Conservation (phyloP, 176 grass and related monocot species). For the Avena insularis region DNA sequence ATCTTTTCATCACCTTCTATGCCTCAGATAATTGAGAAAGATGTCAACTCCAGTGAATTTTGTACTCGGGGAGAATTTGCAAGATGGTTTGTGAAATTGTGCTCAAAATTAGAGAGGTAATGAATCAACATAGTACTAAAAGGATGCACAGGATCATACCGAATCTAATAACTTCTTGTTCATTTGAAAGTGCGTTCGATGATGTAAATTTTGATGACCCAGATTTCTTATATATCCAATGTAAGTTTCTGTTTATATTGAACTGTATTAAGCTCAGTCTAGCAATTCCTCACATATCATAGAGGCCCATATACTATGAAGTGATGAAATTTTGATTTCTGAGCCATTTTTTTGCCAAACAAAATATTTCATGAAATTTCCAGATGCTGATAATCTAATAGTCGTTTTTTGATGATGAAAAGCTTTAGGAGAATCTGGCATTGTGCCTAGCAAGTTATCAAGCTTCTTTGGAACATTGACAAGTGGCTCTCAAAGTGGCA, state of each 20-base stretch:
- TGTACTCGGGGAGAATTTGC: constrained; percentile 91
- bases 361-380: constrained; percentile 5
- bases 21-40: constrained; percentile 85
- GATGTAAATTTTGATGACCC: constrained; percentile 73
- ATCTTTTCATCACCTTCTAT: constrained; percentile 23
- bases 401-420: constrained; percentile 43
- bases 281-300: neutral
- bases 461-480: constrained; percentile 44
- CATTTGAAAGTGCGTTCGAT: constrained; percentile 69
- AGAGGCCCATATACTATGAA: neutral
- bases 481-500: constrained; percentile 20
- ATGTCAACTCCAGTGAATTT: constrained; percentile 65
- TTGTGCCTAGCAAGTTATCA: constrained; percentile 73
- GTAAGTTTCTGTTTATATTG: constrained; percentile 62
- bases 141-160: constrained; percentile 72
- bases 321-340: neutral
- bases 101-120: constrained; percentile 87
- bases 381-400: constrained; percentile 10
- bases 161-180: constrained; percentile 46
- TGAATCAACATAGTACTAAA: neutral
- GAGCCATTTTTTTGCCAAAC: neutral
- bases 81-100: constrained; percentile 89
- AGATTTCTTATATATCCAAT: constrained; percentile 95
- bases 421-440: constrained; percentile 94
- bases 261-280: constrained; percentile 27